Conservation (phyloP, 2,329 filamentous ascomycete genomes). For the Scytalidium sp. region DNA sequence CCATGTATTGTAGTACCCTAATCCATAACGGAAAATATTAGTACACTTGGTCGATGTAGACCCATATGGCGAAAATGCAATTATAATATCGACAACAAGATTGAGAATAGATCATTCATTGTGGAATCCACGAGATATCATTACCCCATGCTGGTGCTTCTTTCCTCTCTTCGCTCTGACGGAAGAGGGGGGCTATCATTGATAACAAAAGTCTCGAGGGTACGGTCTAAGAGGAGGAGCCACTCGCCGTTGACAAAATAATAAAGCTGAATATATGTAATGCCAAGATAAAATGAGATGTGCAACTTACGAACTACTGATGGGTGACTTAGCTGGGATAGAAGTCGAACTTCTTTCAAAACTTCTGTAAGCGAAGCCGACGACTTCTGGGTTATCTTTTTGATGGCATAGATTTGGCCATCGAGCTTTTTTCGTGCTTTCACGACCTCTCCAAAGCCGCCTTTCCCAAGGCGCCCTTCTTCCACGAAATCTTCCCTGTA, state of each 20-base stretch:
- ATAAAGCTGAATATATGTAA: no score
- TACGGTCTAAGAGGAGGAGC: no score
- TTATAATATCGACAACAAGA: no score
- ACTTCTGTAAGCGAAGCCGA: conserved; percentile 78
- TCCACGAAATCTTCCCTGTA: conserved; percentile 91
- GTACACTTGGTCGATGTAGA: background rate
- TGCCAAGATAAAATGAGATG: background rate
- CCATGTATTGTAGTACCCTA: conserved; percentile 96
- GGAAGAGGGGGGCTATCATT: no score
- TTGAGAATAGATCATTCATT: no score
- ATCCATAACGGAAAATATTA: conserved; percentile 47
- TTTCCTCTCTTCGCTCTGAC: no score
- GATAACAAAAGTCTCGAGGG: no score
- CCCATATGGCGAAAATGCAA: background rate
- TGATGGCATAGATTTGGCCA: conserved; percentile 90
- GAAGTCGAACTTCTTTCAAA: conserved; percentile 78
- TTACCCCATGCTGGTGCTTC: no score
- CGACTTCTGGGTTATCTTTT: conserved; percentile 87
- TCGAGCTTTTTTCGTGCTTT: conserved; percentile 94
- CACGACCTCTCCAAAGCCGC: conserved; percentile 94
- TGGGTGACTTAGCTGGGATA: conserved; percentile 92
- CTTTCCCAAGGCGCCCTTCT: conserved; percentile 83
- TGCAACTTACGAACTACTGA: conserved; percentile 43
- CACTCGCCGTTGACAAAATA: background rate
- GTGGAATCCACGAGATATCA: no score